Evolutionary conservation across 179 eudicot genomes (phyloP), one percentile per base, ranked within the genome.

Genomic region (Beta lomatogona): DNA sequence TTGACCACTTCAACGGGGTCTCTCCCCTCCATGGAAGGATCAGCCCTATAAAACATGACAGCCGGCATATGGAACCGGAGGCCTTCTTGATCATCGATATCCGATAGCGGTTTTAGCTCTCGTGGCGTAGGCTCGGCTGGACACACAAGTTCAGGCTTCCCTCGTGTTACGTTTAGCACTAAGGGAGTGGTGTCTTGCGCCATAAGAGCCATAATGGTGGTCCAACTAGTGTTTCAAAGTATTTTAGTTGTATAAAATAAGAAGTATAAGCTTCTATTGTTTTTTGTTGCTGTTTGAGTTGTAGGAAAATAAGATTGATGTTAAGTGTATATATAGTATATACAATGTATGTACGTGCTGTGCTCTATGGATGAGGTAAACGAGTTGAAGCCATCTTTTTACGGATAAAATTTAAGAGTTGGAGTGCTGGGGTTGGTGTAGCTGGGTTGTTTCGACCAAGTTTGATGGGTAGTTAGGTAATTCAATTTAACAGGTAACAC

Each of bases 21-120:
- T 25, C 14, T 72, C 12, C 81, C 86, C 2, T 31, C 77, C 85
- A 76, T 52, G 44, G 78, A 79, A 6, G 84, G 82, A 44, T 77
- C 22, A 0, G 80, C 73, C 31, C 79, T 79, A 77, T 89, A 90
- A 52, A 89, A 90, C 74, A 82, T 86, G 4, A 88, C 83, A 9
- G 78, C 86, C 6, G 91, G 93, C 74, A 88, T 85, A 3, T 87
- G 89, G 65, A 87, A 88, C 9, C 91, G 87, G 14, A 90, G 89
- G 1, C 90, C 90, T 74, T 87, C 89, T 72, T 88, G 91, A 75
- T 90, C 93, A 70, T 90, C 93, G 5, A 90, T 87, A 75, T 90
- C 93, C 64, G 85, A 83, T 41, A 83, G 79, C 25, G 31, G 44
- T 46, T 65, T 46, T 50, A 50, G 52, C 79, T 83, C 82, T 48